These are phyloP conservation scores for Globisporangium viniferum DNA, from an alignment of 352 stramenopile species.

Conservation along the genomic window DNA sequence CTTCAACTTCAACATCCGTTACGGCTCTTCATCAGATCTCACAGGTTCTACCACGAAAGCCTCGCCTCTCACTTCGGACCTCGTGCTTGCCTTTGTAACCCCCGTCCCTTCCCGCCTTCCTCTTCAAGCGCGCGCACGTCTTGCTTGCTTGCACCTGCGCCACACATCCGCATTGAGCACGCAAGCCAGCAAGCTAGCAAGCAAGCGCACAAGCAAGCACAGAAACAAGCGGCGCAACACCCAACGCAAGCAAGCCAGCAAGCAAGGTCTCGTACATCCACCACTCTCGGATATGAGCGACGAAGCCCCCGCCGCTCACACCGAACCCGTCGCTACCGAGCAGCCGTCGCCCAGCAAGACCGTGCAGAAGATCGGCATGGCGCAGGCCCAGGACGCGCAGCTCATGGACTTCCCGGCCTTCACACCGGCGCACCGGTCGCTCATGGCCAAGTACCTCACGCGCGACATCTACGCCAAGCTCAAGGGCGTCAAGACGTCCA, in stretches of 20 bases:
- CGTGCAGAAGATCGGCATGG: slow-evolving; percentile 77
- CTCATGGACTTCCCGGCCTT: slow-evolving; percentile 69
- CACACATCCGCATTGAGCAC: slow-evolving; percentile 9
- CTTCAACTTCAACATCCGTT: slow-evolving; percentile 18
- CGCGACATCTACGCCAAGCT: slow-evolving; percentile 69
- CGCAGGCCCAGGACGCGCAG: slow-evolving; percentile 64
- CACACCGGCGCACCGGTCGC: slow-evolving; percentile 69
- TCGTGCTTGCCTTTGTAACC: background rate
- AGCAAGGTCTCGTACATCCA: background rate
- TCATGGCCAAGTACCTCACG: slow-evolving; percentile 69
- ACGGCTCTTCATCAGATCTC: background rate
- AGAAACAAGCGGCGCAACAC: background rate
- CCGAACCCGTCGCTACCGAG: slow-evolving; percentile 25
- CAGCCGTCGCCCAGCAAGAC: slow-evolving; percentile 69
- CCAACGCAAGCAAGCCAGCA: background rate
- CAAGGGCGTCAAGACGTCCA: slow-evolving; percentile 59
- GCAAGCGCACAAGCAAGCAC: background rate
- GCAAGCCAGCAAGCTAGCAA: background rate
- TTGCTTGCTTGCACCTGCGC: background rate
- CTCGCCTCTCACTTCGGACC: background rate
- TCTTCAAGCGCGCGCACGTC: background rate
- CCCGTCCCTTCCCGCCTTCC: background rate
- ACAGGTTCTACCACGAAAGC: background rate
- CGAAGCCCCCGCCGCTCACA: slow-evolving; percentile 13
- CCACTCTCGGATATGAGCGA: slow-evolving; percentile 23